phyloP scores from a whole-genome alignment of 805 yeast species.

The Isabelozyma rhagii region DNA sequence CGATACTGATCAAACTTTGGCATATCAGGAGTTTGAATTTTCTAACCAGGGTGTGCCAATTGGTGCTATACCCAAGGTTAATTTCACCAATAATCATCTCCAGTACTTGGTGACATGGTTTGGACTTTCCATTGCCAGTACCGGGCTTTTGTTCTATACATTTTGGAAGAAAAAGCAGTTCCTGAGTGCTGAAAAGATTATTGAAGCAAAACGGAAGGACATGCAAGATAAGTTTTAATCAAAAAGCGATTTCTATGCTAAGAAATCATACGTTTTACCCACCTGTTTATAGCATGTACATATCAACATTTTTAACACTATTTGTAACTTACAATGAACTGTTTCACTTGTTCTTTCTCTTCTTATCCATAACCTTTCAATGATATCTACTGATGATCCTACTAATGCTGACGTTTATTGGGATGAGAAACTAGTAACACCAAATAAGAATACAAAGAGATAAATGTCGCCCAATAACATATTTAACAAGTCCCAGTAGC shows the following conservation, averaged over 20 bases:
- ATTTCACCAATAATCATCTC: conserved; percentile 82
- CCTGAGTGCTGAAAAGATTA: conserved; percentile 36
- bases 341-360: no score
- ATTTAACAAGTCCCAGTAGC: conserved; percentile 35
- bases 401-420: background rate
- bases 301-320: no score
- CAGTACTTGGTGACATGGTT: conserved; percentile 96
- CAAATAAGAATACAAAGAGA: conserved; percentile 36
- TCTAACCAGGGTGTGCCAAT: conserved; percentile 84
- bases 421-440: conserved; percentile 22
- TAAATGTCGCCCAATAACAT: conserved; percentile 36
- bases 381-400: background rate
- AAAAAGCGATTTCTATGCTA: no score
- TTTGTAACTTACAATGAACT: no score
- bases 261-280: no score
- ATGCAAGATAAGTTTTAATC: conserved; percentile 21
- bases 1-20: conserved; percentile 29
- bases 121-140: conserved; percentile 72
- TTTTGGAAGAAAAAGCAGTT: conserved; percentile 27
- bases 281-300: no score
- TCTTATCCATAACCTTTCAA: no score
- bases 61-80: conserved; percentile 78
- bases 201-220: conserved; percentile 37
- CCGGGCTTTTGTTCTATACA: conserved; percentile 53
- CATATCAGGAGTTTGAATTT: conserved; percentile 50